phyloP scores from a whole-genome alignment of 306 rosid genomes.

The Ochetophila trinervis region DNA sequence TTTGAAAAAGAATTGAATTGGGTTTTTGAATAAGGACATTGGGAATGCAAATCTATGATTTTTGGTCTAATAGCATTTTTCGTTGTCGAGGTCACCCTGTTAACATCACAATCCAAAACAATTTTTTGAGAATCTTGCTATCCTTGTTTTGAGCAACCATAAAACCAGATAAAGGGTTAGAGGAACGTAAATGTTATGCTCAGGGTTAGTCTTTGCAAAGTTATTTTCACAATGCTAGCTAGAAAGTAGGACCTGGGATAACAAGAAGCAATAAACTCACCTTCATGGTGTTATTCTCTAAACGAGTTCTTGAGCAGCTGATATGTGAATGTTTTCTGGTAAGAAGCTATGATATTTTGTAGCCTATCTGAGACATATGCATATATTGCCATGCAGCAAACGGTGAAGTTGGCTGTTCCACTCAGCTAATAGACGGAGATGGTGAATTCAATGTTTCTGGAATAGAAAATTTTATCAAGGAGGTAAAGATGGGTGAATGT shows the following conservation, averaged over 20 bases:
- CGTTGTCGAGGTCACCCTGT: constrained; percentile 25
- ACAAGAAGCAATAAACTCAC: neutral
- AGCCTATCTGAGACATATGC: constrained; percentile 22
- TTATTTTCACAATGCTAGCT: neutral
- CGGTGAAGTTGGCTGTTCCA: constrained; percentile 50
- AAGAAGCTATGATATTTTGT: neutral
- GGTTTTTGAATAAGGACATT: constrained; percentile 14
- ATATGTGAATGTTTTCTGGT: neutral
- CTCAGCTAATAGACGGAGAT: constrained; percentile 96
- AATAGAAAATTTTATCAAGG: constrained; percentile 69
- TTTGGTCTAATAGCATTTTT: constrained; percentile 15
- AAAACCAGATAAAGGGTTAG: neutral
- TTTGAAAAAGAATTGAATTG: constrained; percentile 16
- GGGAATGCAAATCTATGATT: constrained; percentile 19
- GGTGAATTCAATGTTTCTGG: constrained; percentile 73
- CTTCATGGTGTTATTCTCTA: neutral
- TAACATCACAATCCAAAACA: constrained; percentile 1
- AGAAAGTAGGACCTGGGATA: neutral
- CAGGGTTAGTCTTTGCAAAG: neutral
- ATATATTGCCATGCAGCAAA: constrained; percentile 34
- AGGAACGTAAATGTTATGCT: too few relatives aligned
- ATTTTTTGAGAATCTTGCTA: neutral
- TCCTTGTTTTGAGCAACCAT: constrained; percentile 1
- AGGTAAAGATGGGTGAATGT: constrained; percentile 77
- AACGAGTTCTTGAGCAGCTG: neutral